Conservation (phyloP, 2,329 filamentous ascomycete genomes). For the Aspergillus sp. region DNA sequence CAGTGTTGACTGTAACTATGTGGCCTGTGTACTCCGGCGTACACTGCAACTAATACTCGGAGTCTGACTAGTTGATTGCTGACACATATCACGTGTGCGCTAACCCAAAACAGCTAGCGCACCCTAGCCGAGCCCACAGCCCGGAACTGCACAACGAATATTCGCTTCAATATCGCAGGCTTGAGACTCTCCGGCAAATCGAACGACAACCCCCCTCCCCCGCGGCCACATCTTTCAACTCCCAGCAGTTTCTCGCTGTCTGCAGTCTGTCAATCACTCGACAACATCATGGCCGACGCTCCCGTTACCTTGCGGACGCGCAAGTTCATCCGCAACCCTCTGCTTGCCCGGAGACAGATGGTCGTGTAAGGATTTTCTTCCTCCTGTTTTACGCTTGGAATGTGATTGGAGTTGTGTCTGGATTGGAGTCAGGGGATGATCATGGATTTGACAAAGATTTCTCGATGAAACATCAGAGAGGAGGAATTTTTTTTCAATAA, state of each 20-base stretch:
- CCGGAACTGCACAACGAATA: conserved; percentile 16
- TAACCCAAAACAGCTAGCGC: conserved; percentile 20
- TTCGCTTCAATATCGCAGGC: conserved; percentile 14
- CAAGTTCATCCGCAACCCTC: conserved; percentile 99
- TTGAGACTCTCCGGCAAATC: conserved; percentile 21
- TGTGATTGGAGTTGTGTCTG: neutral
- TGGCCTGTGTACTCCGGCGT: neutral
- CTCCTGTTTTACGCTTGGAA: conserved; percentile 1
- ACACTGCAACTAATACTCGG: too few relatives aligned
- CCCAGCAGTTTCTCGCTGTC: conserved; percentile 17
- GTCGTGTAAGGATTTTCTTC: conserved; percentile 70
- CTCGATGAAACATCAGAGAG: neutral
- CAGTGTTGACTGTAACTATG: neutral
- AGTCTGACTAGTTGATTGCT: too few relatives aligned
- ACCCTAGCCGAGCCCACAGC: conserved; percentile 38
- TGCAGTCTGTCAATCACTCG: conserved; percentile 10
- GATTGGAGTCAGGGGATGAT: neutral
- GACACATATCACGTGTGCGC: neutral
- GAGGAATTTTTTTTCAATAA: neutral
- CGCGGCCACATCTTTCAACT: neutral
- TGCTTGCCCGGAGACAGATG: conserved; percentile 98
- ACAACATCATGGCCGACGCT: conserved; percentile 68
- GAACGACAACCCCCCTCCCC: conserved; percentile 19
- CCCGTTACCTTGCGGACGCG: conserved; percentile 86
- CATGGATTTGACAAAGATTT: neutral